Base-by-base conservation (phyloP, 192 early-diverging fungal species). In the Entomortierella parvispora region DNA sequence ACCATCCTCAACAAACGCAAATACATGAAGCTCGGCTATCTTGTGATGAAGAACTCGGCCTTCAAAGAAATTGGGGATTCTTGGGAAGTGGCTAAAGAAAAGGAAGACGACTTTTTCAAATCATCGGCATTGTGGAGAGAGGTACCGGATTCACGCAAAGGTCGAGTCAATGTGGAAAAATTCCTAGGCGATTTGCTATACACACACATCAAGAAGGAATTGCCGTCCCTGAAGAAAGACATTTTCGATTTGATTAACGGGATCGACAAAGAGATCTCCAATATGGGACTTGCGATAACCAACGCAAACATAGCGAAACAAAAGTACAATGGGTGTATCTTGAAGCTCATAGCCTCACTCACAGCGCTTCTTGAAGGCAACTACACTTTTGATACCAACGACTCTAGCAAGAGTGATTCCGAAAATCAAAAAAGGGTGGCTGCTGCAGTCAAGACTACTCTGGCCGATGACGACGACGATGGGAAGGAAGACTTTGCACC, bases 1-100 rank as follows among this genome's bases (percentile, higher is more conserved):
- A 75, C 64, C n/a, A 25, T 75, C 31, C 49, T 62, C 15, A 75
- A 75, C 58, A 75, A 49, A 61, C 63, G 64, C 51, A 75, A 75
- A 58, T 28, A 22, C 10, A 75, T 75, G 71, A 61, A 62, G 33
- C 64, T 75, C 0, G 71, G 71, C 3, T 75, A 75, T 44, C 71
- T 75, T 33, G 71, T 75, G 5, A 75, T 75, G 57, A 66, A 62
- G 28, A 75, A 75, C 58, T 66, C 63, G 42, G 56, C 49, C 46
- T 75, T 31, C 56, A 75, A 67, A 26, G 71, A 67, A 31, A 66
- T 75, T 28, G 58, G 67, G 22, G 67, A 49, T 40, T 43, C 71
- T 44, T 75, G 71, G 71, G 64, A 67, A 10, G 58, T 62, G 1
- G 71, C 71, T 32, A 75, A 23, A 31, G n/a, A 50, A 18, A 49